A percentile compares a stretch with the other conserved stretches of the same genome.
Conservation (phyloP, 495 filamentous ascomycete genomes). For the Darksidea phi region DNA sequence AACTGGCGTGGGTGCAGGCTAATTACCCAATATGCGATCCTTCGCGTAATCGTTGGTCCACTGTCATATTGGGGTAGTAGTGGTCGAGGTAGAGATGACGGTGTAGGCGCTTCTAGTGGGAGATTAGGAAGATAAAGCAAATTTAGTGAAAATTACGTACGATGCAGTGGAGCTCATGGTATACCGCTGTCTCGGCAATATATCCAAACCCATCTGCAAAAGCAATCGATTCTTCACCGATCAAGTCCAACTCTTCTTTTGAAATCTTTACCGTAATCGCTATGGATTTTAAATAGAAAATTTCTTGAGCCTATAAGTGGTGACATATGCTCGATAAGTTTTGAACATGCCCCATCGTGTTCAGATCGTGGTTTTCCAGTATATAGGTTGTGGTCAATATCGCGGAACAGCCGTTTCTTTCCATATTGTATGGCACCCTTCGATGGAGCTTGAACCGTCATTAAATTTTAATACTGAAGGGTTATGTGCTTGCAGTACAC, state of each 20-base stretch:
- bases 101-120: constrained; percentile 8
- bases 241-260: constrained; percentile 1
- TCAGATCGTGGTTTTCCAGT: constrained; percentile 1
- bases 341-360: constrained; percentile 2
- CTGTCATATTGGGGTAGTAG: constrained; percentile 11
- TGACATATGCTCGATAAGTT: constrained; percentile 1
- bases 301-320: too few relatives aligned
- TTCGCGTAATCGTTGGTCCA: background rate
- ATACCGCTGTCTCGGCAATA: constrained; percentile 21
- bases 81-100: background rate
- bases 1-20: background rate
- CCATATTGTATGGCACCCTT: background rate
- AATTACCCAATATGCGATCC: background rate
- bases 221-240: constrained; percentile 7
- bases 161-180: constrained; percentile 28
- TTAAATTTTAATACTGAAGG: background rate
- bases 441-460: constrained; percentile 3
- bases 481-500: background rate
- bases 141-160: constrained; percentile 1
- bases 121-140: background rate
- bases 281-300: too few relatives aligned
- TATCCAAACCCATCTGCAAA: constrained; percentile 26
- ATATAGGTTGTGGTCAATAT: constrained; percentile 6
- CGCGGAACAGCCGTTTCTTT: constrained; percentile 1
- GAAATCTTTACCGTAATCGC: constrained; percentile 15